These are phyloP conservation scores for Skeletonema costatum DNA, from an alignment of 108 stramenopile species.

Conservation along the genomic window DNA sequence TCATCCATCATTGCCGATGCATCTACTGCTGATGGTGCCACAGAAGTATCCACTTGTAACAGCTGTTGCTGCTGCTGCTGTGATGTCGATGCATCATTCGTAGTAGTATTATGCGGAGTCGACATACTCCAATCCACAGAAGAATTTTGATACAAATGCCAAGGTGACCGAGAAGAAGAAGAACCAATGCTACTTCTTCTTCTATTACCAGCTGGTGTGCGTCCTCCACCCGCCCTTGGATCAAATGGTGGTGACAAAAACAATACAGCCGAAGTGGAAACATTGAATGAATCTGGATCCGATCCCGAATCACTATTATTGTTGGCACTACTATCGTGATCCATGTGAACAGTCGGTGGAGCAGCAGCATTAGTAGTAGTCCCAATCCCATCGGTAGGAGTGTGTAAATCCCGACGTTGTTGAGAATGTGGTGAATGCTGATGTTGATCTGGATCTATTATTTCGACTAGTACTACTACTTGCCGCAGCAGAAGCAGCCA, in stretches of 20 bases:
- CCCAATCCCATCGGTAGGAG: neutral
- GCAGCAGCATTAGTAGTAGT: neutral
- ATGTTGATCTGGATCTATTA: neutral
- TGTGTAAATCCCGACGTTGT: neutral
- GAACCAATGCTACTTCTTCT: neutral
- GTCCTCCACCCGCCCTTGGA: conserved; percentile 18
- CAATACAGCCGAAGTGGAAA: neutral
- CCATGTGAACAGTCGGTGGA: neutral
- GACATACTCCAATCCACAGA: conserved; percentile 1
- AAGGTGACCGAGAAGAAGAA: neutral
- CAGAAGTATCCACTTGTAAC: neutral
- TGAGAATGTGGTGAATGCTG: neutral
- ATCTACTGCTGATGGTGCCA: neutral
- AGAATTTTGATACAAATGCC: neutral
- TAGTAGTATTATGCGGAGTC: neutral
- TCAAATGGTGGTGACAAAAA: conserved; percentile 25
- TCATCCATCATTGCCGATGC: neutral
- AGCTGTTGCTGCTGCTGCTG: neutral
- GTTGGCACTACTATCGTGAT: neutral
- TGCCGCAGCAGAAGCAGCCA: neutral
- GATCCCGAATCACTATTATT: neutral
- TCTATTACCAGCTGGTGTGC: neutral
- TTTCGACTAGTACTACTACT: too few species aligned
- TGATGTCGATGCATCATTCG: neutral
- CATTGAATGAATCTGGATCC: conserved; percentile 7